These are phyloP conservation scores for Cetraspora pellucida DNA, from an alignment of 192 early-diverging fungal species.

Conservation along the genomic window DNA sequence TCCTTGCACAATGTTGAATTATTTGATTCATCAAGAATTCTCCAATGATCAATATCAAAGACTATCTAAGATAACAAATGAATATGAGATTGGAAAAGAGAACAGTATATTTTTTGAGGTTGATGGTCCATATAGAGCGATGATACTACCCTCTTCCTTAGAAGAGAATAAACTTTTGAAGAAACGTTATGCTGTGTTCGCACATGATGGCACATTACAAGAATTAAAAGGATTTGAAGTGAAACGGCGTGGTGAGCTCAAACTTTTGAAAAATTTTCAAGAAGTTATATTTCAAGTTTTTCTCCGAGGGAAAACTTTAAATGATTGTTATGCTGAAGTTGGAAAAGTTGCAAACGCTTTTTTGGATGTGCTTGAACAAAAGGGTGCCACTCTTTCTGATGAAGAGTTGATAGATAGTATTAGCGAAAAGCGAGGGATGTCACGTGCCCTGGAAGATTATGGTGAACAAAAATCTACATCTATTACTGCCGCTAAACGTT, in stretches of 20 bases:
- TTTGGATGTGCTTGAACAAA: conserved; percentile 91
- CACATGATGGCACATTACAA: conserved; percentile 88
- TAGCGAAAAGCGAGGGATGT: conserved; percentile 98
- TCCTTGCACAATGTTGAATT: conserved; percentile 98
- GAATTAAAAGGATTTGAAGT: conserved; percentile 99
- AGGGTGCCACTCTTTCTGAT: conserved; percentile 80
- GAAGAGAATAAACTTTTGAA: conserved; percentile 96
- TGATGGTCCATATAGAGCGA: conserved; percentile 97
- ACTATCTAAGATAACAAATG: conserved; percentile 56
- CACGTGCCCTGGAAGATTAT: conserved; percentile 91
- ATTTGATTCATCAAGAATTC: conserved; percentile 92
- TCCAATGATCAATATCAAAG: conserved; percentile 98
- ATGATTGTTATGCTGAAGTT: conserved; percentile 88
- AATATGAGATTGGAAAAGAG: conserved; percentile 76
- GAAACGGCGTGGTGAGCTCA: conserved; percentile 97
- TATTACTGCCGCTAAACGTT: conserved; percentile 90
- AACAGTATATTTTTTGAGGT: conserved; percentile 99
- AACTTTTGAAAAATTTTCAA: conserved; percentile 98
- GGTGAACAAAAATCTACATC: conserved; percentile 91
- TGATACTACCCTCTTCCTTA: conserved; percentile 95
- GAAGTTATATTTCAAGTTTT: conserved; percentile 92
- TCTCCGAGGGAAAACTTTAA: conserved; percentile 79
- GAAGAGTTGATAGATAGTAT: conserved; percentile 93
- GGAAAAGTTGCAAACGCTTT: conserved; percentile 90
- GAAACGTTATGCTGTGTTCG: conserved; percentile 98